These are phyloP conservation scores for Xylaria curta DNA, from an alignment of 495 filamentous ascomycete species.

Conservation along the genomic window DNA sequence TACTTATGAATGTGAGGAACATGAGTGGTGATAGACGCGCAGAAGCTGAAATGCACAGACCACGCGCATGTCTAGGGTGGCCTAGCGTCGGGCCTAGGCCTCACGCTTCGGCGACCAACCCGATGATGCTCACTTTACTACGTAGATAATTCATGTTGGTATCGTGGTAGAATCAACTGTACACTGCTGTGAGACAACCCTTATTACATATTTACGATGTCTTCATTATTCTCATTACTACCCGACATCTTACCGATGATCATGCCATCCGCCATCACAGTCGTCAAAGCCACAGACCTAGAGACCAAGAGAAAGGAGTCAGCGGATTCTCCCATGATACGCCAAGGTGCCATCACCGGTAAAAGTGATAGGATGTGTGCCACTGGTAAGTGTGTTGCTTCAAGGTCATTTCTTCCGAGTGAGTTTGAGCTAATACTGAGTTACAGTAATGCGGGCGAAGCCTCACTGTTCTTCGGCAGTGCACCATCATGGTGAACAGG, in stretches of 20 bases:
- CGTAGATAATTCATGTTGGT: not conserved
- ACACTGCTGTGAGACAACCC: not conserved
- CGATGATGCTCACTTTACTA: not conserved
- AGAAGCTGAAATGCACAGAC: conserved; percentile 1
- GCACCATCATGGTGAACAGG: conserved; percentile 57
- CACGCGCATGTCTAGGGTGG: not conserved
- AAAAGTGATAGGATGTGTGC: conserved; percentile 65
- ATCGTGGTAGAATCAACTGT: not conserved
- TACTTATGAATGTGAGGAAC: not conserved
- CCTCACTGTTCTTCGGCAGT: conserved; percentile 49
- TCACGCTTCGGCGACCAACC: not conserved
- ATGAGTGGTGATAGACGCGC: conserved; percentile 3
- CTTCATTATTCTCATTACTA: conserved; percentile 54
- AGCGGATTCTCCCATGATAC: conserved; percentile 35
- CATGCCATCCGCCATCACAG: conserved; percentile 51
- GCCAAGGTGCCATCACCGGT: conserved; percentile 63
- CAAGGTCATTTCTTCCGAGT: not conserved
- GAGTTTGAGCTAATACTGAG: not conserved
- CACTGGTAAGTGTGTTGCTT: conserved; percentile 45
- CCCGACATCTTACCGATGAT: conserved; percentile 59
- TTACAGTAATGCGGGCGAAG: conserved; percentile 50
- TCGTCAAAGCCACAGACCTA: conserved; percentile 52
- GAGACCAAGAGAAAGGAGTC: conserved; percentile 38
- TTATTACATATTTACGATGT: conserved; percentile 39
- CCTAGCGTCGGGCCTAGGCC: conserved; percentile 7